Conservation (phyloP, 179 eudicot species). For the Silene coronaria region DNA sequence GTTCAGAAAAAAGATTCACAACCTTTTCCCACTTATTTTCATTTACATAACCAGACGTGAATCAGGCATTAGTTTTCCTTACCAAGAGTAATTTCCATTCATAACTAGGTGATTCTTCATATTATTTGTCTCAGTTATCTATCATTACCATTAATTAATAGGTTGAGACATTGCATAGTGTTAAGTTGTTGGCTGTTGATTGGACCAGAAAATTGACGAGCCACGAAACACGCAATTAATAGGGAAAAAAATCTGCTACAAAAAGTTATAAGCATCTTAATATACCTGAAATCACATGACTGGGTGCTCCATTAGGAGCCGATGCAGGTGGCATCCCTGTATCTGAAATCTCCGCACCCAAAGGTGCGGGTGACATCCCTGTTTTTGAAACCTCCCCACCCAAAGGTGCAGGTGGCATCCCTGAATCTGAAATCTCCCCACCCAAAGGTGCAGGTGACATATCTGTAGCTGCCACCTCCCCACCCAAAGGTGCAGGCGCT, state of each 20-base stretch:
- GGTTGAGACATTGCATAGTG: not conserved
- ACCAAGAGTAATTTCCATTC: not conserved
- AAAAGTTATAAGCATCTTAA: not conserved
- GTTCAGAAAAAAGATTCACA: too few relatives aligned
- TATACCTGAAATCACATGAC: conserved; percentile 45
- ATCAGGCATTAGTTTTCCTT: not conserved
- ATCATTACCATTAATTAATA: conserved; percentile 8
- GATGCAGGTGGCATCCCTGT: conserved; percentile 37
- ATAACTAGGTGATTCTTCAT: not conserved
- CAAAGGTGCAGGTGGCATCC: conserved; percentile 35
- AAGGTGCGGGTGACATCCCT: conserved; percentile 14
- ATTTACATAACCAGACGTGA: not conserved
- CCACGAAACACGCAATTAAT: conserved; percentile 1
- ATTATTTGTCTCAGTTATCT: not conserved
- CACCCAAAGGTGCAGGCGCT: conserved; percentile 24
- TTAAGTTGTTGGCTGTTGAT: not conserved
- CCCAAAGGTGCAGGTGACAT: conserved; percentile 8
- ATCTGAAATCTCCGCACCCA: conserved; percentile 29
- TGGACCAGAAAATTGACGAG: not conserved
- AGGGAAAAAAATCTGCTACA: conserved; percentile 8
- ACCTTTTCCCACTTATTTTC: not conserved
- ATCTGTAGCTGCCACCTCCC: not conserved
- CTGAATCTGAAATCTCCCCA: conserved; percentile 30
- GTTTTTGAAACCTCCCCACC: conserved; percentile 29
- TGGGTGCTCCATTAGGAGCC: conserved; percentile 38